Percentiles rank a stretch among this genome's conserved stretches.
These are phyloP conservation scores for Borealophlyctis nickersoniae DNA, from an alignment of 192 early-diverging fungal genomes.

Conservation along the genomic window DNA sequence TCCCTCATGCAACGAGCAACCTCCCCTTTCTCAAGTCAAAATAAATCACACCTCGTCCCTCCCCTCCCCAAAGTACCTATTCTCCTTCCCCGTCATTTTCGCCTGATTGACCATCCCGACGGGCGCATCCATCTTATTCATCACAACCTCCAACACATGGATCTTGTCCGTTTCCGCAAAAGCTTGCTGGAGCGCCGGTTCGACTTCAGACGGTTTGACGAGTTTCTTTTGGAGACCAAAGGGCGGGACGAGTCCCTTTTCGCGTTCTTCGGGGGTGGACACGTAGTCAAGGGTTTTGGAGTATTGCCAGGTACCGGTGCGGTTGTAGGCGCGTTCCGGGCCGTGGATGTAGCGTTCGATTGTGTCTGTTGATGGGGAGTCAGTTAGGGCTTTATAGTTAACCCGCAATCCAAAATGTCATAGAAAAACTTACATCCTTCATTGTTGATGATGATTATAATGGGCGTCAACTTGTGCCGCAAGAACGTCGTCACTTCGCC, in stretches of 20 bases:
- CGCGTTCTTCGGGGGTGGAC: slow-evolving; percentile 25
- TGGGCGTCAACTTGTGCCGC: slow-evolving; percentile 42
- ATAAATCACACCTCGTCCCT: too few relatives aligned
- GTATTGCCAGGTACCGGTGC: slow-evolving; percentile 51
- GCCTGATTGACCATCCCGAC: slow-evolving; percentile 31
- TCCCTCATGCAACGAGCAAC: too few relatives aligned
- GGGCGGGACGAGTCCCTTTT: slow-evolving; percentile 19
- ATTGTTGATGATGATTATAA: slow-evolving; percentile 51
- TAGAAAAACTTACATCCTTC: slow-evolving; percentile 36
- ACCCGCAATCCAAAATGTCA: too few relatives aligned
- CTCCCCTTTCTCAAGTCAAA: too few relatives aligned
- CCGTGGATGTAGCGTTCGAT: slow-evolving; percentile 52
- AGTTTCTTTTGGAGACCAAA: slow-evolving; percentile 36
- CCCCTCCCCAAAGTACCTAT: too few relatives aligned
- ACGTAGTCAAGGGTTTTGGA: slow-evolving; percentile 46
- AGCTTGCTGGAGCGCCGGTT: slow-evolving; percentile 28
- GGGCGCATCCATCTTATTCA: slow-evolving; percentile 46
- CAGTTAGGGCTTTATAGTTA: too few relatives aligned
- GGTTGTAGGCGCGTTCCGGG: slow-evolving; percentile 39
- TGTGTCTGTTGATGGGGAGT: slow-evolving; percentile 17
- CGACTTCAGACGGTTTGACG: slow-evolving; percentile 35
- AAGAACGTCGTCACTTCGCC: slow-evolving; percentile 50
- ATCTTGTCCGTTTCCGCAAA: slow-evolving; percentile 30
- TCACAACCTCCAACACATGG: slow-evolving; percentile 49
- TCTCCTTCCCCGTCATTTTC: too few relatives aligned